Conservation (phyloP, 169 alveolate species). For the Eimeria acervulina region DNA sequence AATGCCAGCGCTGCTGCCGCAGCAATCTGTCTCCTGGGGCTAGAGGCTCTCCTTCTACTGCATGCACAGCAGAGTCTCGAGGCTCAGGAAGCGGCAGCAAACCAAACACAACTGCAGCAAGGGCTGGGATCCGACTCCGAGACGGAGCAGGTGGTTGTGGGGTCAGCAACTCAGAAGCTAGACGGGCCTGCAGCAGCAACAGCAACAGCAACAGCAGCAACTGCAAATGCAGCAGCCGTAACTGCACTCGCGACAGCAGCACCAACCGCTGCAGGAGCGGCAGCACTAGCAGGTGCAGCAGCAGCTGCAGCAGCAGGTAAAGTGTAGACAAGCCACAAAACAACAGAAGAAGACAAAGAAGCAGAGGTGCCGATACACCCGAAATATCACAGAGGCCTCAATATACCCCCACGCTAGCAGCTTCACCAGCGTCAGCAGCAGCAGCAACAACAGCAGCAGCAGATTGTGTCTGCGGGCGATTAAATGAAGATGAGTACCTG, state of each 20-base stretch:
- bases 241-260: too few relatives aligned
- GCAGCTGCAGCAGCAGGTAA: background rate
- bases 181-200: constrained; percentile 72
- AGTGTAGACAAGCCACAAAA: background rate
- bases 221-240: background rate
- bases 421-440: background rate
- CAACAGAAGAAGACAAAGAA: background rate
- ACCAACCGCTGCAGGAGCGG: too few relatives aligned
- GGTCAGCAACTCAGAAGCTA: constrained; percentile 75
- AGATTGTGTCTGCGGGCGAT: too few relatives aligned
- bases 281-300: background rate
- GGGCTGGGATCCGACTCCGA: constrained; percentile 71
- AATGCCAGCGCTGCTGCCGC: constrained; percentile 49
- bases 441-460: background rate
- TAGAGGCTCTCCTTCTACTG: constrained; percentile 60
- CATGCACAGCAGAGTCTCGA: constrained; percentile 10
- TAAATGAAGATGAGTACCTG: constrained; percentile 70
- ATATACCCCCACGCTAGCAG: too few relatives aligned
- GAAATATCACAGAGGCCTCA: background rate
- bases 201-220: constrained; percentile 19
- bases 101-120: constrained; percentile 63
- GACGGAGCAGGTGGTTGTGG: constrained; percentile 82
- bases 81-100: constrained; percentile 74
- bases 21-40: background rate
- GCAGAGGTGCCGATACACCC: background rate